Conservation (phyloP, 2,329 filamentous ascomycete genomes). For the Cercospora sp. region DNA sequence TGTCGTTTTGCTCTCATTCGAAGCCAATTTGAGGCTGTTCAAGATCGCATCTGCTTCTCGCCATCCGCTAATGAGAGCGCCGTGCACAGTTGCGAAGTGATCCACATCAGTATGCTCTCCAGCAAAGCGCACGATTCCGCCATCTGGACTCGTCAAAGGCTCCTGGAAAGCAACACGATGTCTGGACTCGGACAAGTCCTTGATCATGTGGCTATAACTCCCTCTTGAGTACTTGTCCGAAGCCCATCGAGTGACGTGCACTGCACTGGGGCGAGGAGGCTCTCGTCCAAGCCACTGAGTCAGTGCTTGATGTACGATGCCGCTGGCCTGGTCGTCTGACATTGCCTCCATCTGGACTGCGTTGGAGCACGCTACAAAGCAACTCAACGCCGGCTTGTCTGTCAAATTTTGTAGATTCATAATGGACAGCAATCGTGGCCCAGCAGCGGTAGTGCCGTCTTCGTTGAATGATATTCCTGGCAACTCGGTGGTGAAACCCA, state of each 20-base stretch:
- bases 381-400: slow-evolving; percentile 24
- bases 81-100: slow-evolving; percentile 34
- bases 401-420: slow-evolving; percentile 30
- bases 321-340: slow-evolving; percentile 22
- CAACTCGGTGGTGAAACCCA: slow-evolving; percentile 29
- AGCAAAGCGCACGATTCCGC: slow-evolving; percentile 28
- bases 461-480: slow-evolving; percentile 25
- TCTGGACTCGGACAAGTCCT: slow-evolving; percentile 22
- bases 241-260: slow-evolving; percentile 32
- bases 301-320: slow-evolving; percentile 27
- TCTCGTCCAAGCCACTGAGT: slow-evolving; percentile 27
- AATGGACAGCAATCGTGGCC: slow-evolving; percentile 23
- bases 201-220: slow-evolving; percentile 34
- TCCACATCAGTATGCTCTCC: slow-evolving; percentile 32
- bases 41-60: slow-evolving; percentile 29
- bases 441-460: slow-evolving; percentile 19
- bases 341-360: slow-evolving; percentile 27
- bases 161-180: slow-evolving; percentile 27
- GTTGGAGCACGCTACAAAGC: slow-evolving; percentile 31
- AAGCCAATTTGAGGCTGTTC: slow-evolving; percentile 8
- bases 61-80: slow-evolving; percentile 32
- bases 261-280: slow-evolving; percentile 24
- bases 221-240: slow-evolving; percentile 26
- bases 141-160: slow-evolving; percentile 17
- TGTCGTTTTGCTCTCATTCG: neutral